These are phyloP conservation scores for Rhodamnia rubescens DNA, from an alignment of 345 rosid genomes.

Conservation along the genomic window DNA sequence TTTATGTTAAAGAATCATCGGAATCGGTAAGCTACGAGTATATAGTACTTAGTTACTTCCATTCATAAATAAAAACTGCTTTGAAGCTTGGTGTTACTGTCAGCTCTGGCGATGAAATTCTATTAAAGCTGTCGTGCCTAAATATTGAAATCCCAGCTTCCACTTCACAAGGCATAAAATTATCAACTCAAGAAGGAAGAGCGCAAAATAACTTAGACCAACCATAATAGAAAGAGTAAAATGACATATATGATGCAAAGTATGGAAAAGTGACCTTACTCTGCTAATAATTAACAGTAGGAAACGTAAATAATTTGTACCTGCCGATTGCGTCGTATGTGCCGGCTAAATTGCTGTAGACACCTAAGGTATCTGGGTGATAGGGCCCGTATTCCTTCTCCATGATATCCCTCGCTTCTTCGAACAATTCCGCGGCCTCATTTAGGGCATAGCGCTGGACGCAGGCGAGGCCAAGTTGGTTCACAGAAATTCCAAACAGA, in stretches of 20 bases:
- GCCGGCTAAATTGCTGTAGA: conserved; percentile 91
- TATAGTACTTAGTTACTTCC: not conserved
- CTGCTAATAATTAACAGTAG: not conserved
- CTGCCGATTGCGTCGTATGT: conserved; percentile 99
- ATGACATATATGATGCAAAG: not conserved
- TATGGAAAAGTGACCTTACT: not conserved
- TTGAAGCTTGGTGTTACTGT: not conserved
- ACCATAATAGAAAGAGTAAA: not conserved
- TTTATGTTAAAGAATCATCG: not conserved
- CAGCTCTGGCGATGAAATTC: not conserved
- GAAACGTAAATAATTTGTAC: conserved; percentile 14
- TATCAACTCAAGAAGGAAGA: not conserved
- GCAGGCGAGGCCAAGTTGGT: conserved; percentile 88
- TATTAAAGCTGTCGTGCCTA: not conserved
- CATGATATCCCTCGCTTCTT: conserved; percentile 74
- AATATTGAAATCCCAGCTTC: not conserved
- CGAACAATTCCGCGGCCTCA: conserved; percentile 81
- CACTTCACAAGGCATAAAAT: not conserved
- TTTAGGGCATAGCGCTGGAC: conserved; percentile 63
- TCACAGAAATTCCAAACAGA: conserved; percentile 67
- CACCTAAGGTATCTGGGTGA: conserved; percentile 87
- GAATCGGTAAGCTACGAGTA: not conserved
- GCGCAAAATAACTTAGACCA: not conserved
- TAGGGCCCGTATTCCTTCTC: conserved; percentile 87
- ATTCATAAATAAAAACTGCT: not conserved